A percentile compares a stretch with the other conserved stretches of the same genome.
phyloP scores from a whole-genome alignment of 257 asterid genomes.

The Jacaranda mimosifolia region DNA sequence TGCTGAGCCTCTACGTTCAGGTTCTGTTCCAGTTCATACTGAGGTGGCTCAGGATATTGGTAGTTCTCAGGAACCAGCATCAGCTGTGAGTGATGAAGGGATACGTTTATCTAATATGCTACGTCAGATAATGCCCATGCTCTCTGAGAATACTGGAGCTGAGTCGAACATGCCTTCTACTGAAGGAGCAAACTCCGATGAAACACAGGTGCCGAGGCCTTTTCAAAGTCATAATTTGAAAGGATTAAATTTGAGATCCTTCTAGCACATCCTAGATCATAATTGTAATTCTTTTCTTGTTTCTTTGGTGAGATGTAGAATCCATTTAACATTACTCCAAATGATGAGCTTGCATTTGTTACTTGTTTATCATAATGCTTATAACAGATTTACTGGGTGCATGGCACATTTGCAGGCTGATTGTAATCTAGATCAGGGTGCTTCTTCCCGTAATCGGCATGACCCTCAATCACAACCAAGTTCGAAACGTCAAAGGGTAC shows the following conservation, averaged over 20 bases:
- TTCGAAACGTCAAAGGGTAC: constrained; percentile 70
- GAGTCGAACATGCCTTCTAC: constrained; percentile 38
- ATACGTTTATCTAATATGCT: constrained; percentile 65
- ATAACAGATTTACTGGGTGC: constrained; percentile 10
- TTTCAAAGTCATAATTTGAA: background rate
- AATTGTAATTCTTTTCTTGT: background rate
- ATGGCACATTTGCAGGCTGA: constrained; percentile 45
- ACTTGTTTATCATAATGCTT: constrained; percentile 3
- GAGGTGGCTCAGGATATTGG: constrained; percentile 51
- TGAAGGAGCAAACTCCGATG: constrained; percentile 49
- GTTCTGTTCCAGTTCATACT: constrained; percentile 37
- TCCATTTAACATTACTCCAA: background rate
- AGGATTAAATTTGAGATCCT: constrained; percentile 11
- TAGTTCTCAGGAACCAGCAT: constrained; percentile 49
- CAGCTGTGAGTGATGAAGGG: constrained; percentile 67
- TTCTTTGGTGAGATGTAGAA: background rate
- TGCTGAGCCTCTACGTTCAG: constrained; percentile 38
- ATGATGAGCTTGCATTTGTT: background rate
- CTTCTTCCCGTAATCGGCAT: constrained; percentile 48
- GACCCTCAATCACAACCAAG: constrained; percentile 45
- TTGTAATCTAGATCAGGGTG: constrained; percentile 41
- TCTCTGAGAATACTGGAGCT: constrained; percentile 53
- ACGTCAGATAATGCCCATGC: constrained; percentile 78
- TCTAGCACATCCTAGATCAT: constrained; percentile 1
- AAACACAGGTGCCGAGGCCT: constrained; percentile 47